Percentiles rank a stretch among this genome's conserved stretches.
phyloP scores from a whole-genome alignment of 1,284 basidiomycete species.

The Pisolithus thermaeus region DNA sequence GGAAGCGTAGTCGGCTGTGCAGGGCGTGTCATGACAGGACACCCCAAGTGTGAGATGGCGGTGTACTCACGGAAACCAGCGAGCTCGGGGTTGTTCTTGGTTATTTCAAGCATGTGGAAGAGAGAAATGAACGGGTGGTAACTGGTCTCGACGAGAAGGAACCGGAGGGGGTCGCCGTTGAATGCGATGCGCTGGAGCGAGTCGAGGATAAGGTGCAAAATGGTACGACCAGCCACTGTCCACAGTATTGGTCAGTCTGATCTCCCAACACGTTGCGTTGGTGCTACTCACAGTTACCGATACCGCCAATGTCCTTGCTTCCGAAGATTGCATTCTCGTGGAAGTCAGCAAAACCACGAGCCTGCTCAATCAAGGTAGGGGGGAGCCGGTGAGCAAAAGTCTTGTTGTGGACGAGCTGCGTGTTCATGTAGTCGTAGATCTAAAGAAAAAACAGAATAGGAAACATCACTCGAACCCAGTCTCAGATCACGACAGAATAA shows the following conservation, averaged over 20 bases:
- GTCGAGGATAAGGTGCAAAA: constrained; percentile 63
- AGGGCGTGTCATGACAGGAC: constrained; percentile 8
- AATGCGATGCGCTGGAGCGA: constrained; percentile 73
- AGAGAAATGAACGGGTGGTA: constrained; percentile 89
- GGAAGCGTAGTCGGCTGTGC: constrained; percentile 70
- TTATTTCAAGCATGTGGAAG: constrained; percentile 69
- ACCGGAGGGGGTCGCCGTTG: constrained; percentile 71
- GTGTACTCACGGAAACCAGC: constrained; percentile 54
- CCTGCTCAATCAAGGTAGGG: constrained; percentile 63
- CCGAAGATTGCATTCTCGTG: constrained; percentile 78
- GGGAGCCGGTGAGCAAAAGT: constrained; percentile 70
- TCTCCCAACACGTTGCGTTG: neutral
- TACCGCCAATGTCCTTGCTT: constrained; percentile 49
- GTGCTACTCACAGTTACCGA: constrained; percentile 65
- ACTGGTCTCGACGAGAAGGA: constrained; percentile 70
- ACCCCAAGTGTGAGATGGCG: neutral
- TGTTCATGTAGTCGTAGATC: constrained; percentile 75
- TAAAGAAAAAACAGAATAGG: constrained; percentile 27
- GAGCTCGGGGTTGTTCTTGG: constrained; percentile 51
- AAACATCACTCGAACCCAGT: neutral
- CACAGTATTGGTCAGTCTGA: neutral
- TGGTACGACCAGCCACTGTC: constrained; percentile 73
- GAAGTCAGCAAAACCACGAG: constrained; percentile 66
- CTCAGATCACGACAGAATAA: neutral
- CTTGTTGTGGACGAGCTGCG: constrained; percentile 73